Evolutionary conservation across 768 basidiomycete genomes (phyloP), one percentile per base, ranked within the genome.

Genomic region (Antrodiella citrinella): DNA sequence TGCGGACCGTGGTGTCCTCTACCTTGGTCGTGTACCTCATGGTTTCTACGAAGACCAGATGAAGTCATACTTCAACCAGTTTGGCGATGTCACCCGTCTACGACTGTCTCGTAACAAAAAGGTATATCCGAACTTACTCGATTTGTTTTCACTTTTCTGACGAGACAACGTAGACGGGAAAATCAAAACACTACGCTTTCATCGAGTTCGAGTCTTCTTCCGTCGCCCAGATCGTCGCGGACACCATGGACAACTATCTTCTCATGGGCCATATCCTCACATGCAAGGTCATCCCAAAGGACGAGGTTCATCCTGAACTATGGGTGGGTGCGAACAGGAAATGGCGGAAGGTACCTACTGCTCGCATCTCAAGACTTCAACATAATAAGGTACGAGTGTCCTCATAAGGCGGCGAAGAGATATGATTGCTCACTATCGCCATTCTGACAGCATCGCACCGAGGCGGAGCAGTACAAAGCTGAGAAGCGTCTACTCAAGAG

Each of bases 221-320:
- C 0, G 93, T 98, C 24, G 94, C 96, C 0, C 71, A 93, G 62
- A 97, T 99, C 54, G 96, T 96, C 5, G 86, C 89, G 1, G 96
- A 98, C 62, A 98, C 95, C 42, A 98, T 98, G 96, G 83, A 99
- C 75, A 98, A 96, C 71, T 99, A 97, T 67, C 78, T 99, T 35
- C 75, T 99, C 55, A 80, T 87, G 76, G 94, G 95, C 4, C 95
- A 96, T 63, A 86, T 99, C 55, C 75, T 99, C 49, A 81, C 79
- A 41, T 98, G 95, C 73, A 87, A 90, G 67, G 67, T 93, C 47
- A 81, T 98, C 52, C 91, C 96, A 38, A 82, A 82, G 57, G 91
- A 94, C 21, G 67, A 94, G 53, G 81, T 98, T 1, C 95, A 98
- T 65, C 88, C 93, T 11, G 82, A 95, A 62, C 69, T 98, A 1